Percentiles rank a stretch among this genome's conserved stretches.
phyloP scores from a whole-genome alignment of 2,329 filamentous ascomycete species.

The Pseudogymnoascus sp. region DNA sequence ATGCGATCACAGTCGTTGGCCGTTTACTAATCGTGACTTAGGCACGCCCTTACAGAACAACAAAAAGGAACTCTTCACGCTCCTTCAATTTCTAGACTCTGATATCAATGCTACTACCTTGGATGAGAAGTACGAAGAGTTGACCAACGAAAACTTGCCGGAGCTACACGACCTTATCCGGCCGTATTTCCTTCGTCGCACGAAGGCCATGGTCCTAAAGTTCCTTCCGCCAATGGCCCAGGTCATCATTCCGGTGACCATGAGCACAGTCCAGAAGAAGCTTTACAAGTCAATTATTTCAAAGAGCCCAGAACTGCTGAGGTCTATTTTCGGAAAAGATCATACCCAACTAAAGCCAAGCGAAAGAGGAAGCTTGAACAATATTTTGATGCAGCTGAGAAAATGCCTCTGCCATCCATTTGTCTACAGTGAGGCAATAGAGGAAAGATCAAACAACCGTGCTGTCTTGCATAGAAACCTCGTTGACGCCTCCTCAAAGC shows the following conservation, averaged over 20 bases:
- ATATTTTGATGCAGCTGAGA: slow-evolving; percentile 88
- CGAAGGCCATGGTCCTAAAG: slow-evolving; percentile 81
- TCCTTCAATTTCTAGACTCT: slow-evolving; percentile 85
- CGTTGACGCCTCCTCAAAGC: slow-evolving; percentile 83
- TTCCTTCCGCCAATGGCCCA: slow-evolving; percentile 91
- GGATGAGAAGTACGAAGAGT: slow-evolving; percentile 65
- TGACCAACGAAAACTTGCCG: slow-evolving; percentile 73
- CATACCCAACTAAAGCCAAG: slow-evolving; percentile 49
- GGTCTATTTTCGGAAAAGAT: slow-evolving; percentile 67
- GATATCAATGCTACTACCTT: slow-evolving; percentile 60
- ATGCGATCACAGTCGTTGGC: background rate
- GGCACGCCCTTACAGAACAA: slow-evolving; percentile 91
- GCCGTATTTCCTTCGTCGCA: slow-evolving; percentile 62
- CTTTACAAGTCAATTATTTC: slow-evolving; percentile 88
- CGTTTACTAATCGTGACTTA: slow-evolving; percentile 19
- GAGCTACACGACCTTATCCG: slow-evolving; percentile 77
- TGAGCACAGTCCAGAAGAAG: slow-evolving; percentile 88
- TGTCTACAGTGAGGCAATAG: slow-evolving; percentile 81
- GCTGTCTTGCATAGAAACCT: slow-evolving; percentile 66
- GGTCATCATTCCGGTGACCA: slow-evolving; percentile 91
- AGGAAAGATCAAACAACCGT: slow-evolving; percentile 62
- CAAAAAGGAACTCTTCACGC: slow-evolving; percentile 85
- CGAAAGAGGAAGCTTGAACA: slow-evolving; percentile 77
- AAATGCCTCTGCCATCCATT: slow-evolving; percentile 96
- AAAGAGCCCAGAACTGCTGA: slow-evolving; percentile 82